Evolutionary conservation across 176 grass and related monocot genomes (phyloP), one percentile per base, ranked within the genome.

Genomic region (Avena eriantha): DNA sequence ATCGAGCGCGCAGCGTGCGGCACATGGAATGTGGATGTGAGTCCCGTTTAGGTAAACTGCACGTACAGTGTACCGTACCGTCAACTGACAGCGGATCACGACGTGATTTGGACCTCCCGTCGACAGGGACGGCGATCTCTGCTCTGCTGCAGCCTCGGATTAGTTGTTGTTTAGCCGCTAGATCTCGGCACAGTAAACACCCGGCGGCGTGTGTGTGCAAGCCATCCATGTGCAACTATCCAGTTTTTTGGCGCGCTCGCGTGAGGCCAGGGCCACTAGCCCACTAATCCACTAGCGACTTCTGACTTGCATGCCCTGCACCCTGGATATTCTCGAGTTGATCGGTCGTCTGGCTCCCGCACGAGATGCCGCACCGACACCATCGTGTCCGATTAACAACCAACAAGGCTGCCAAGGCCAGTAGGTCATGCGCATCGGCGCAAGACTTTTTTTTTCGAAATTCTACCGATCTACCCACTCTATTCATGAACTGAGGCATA

Each of bases 1-100:
- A 75, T 75, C 72, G 46, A 75, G 72, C 66, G 4, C 34, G n/a
- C 53, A 18, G 96, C 96, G 63, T 93, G 39, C 39, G 39, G 39
- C 39, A 41, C 39, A 41, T 41, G 39, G 39, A 41, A 41, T 46
- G 36, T 39, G 76, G 23, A 35, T 34, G 17, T 35, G 67, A 69
- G 16, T 8, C 5, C 54, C 16, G 35, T 43, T 61, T 60, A 59
- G 45, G 56, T 79, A 61, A 10, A 5, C 50, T 56, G 54, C 34
- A 60, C 26, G 34, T 13, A 43, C 71, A 24, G 7, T 35, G 51
- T 48, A 3, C 69, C 19, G 69, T 49, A 49, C 71, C 22, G 12
- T 74, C n/a, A 74, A 74, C 46, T 73, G 70, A 16, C 51, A 36
- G 12, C 33, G 77, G 77, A 79, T 79, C 21, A 79, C 34, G 35